phyloP scores from a whole-genome alignment of 2,329 filamentous ascomycete species.

The Botryotinia globosa region DNA sequence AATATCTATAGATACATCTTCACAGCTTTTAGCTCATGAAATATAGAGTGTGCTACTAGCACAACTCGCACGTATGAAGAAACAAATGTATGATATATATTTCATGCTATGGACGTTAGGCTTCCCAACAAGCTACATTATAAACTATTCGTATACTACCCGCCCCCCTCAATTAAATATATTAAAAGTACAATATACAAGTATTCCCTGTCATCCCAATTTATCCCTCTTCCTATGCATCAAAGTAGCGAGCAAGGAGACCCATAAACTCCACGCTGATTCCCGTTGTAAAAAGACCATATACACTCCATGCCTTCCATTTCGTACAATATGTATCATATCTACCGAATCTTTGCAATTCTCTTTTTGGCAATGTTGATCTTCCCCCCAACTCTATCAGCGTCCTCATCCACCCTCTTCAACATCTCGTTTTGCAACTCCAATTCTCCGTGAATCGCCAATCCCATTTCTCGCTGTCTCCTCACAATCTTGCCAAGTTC shows the following conservation, averaged over 20 bases:
- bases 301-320: not conserved
- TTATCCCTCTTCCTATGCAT: not conserved
- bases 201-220: not conserved
- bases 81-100: not conserved
- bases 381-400: conserved; percentile 64
- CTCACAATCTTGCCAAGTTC: conserved; percentile 66
- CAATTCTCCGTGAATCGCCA: conserved; percentile 72
- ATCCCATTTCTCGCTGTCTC: conserved; percentile 73
- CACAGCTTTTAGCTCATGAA: not conserved
- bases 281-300: not conserved
- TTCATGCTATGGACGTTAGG: not conserved
- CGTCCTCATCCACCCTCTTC: conserved; percentile 62
- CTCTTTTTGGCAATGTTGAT: conserved; percentile 71
- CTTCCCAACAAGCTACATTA: not conserved
- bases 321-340: not conserved
- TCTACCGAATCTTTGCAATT: conserved; percentile 56
- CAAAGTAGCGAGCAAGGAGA: conserved; percentile 4
- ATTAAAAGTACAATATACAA: conserved; percentile 12
- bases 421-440: conserved; percentile 70
- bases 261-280: conserved; percentile 3
- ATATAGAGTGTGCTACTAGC: not conserved
- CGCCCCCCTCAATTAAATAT: not conserved
- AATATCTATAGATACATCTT: not conserved
- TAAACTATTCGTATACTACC: not conserved
- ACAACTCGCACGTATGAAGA: not conserved